phyloP scores from a whole-genome alignment of 768 basidiomycete genomes.

The Macrolepiota fuliginosa region DNA sequence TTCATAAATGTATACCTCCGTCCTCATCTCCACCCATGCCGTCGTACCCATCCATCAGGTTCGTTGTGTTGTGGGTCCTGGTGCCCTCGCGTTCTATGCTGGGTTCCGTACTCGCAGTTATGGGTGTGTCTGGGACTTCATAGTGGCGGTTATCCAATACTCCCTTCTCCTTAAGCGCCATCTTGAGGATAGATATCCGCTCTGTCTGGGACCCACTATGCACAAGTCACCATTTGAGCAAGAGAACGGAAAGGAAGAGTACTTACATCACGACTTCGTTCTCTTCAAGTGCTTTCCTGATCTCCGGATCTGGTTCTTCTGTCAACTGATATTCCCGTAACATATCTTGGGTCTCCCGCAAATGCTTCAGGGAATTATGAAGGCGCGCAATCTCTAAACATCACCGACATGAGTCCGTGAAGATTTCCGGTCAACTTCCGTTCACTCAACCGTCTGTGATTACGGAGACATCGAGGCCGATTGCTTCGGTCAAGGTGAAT shows the following conservation, averaged over 20 bases:
- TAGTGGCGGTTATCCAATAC: slow-evolving; percentile 48
- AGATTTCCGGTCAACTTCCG: background rate
- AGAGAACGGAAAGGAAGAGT: slow-evolving; percentile 2
- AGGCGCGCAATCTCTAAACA: slow-evolving; percentile 71
- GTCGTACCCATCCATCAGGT: background rate
- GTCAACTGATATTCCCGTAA: slow-evolving; percentile 44
- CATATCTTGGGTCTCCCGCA: slow-evolving; percentile 59
- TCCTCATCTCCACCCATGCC: background rate
- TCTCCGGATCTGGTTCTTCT: slow-evolving; percentile 43
- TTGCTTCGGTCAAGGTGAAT: slow-evolving; percentile 67
- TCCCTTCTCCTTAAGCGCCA: slow-evolving; percentile 65
- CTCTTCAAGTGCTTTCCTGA: slow-evolving; percentile 61
- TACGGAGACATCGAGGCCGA: slow-evolving; percentile 58
- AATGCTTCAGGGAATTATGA: slow-evolving; percentile 63
- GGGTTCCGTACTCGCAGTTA: background rate
- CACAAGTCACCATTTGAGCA: slow-evolving; percentile 6
- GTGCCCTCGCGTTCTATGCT: background rate
- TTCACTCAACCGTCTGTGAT: slow-evolving; percentile 67
- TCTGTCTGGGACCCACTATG: slow-evolving; percentile 77
- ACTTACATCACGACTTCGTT: slow-evolving; percentile 72
- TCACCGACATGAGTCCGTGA: slow-evolving; percentile 3
- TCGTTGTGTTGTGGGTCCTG: background rate
- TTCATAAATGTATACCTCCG: slow-evolving; percentile 6
- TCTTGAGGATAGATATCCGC: slow-evolving; percentile 63
- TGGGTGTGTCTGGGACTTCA: slow-evolving; percentile 21